A percentile compares a stretch with the other conserved stretches of the same genome.
phyloP scores from a whole-genome alignment of 148 eudicot species.

The Fallopia convolvulus region DNA sequence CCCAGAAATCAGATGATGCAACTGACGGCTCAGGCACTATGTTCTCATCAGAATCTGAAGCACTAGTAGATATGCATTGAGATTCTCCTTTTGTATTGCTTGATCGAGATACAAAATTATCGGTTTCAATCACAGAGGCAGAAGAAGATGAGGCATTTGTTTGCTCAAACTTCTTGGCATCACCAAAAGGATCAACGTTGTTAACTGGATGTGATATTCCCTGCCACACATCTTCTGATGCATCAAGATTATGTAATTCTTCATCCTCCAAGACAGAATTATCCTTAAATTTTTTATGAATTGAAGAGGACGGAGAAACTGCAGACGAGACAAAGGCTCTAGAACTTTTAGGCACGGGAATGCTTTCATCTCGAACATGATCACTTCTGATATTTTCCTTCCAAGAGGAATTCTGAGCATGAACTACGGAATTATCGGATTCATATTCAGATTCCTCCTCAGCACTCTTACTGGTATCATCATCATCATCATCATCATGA shows the following conservation, averaged over 20 bases:
- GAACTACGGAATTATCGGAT: slow-evolving; percentile 10
- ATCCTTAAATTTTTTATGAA: slow-evolving; percentile 15
- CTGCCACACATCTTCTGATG: neutral
- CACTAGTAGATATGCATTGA: slow-evolving; percentile 16
- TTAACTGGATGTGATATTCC: slow-evolving; percentile 18
- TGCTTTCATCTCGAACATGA: slow-evolving; percentile 20
- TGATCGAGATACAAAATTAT: slow-evolving; percentile 14
- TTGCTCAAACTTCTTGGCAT: slow-evolving; percentile 16
- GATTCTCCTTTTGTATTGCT: slow-evolving; percentile 20
- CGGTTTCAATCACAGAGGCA: slow-evolving; percentile 14
- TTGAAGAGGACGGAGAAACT: slow-evolving; percentile 15
- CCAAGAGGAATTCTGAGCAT: slow-evolving; percentile 11
- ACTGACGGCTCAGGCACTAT: slow-evolving; percentile 37
- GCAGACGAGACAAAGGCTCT: slow-evolving; percentile 15
- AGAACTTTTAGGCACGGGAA: slow-evolving; percentile 5
- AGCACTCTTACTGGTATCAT: slow-evolving; percentile 7
- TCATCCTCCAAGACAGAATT: slow-evolving; percentile 24
- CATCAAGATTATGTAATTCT: slow-evolving; percentile 26
- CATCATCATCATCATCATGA: slow-evolving; percentile 13
- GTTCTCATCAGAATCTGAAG: slow-evolving; percentile 35
- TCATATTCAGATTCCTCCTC: slow-evolving; percentile 24
- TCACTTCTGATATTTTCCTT: slow-evolving; percentile 20
- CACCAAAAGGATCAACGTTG: slow-evolving; percentile 19
- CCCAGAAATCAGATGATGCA: slow-evolving; percentile 63
- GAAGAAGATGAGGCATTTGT: slow-evolving; percentile 17